Evolutionary conservation across 2,329 filamentous ascomycete species (phyloP).

Genomic region (Arachnomyces sp.): DNA sequence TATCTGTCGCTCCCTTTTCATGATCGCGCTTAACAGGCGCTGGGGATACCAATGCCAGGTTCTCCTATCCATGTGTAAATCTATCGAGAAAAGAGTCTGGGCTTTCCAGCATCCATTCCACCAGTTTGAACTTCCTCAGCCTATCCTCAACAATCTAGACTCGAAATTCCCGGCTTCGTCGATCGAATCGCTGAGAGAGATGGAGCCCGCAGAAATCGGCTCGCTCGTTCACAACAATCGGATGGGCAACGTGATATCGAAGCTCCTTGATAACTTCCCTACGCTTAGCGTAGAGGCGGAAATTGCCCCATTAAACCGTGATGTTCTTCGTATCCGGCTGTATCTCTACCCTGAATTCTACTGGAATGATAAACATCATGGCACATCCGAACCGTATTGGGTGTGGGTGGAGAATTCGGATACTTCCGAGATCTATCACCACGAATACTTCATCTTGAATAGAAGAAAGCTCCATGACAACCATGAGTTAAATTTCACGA

Average conservation of each 20-base stretch:
- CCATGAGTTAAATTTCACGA: slow-evolving; percentile 97
- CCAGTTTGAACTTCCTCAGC: slow-evolving; percentile 83
- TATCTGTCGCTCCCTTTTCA: slow-evolving; percentile 90
- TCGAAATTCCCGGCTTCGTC: slow-evolving; percentile 65
- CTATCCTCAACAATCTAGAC: slow-evolving; percentile 77
- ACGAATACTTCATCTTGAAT: slow-evolving; percentile 92
- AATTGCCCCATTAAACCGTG: slow-evolving; percentile 89
- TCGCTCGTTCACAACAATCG: slow-evolving; percentile 81
- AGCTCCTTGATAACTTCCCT: slow-evolving; percentile 82
- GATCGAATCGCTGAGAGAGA: slow-evolving; percentile 79
- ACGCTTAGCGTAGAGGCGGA: slow-evolving; percentile 85
- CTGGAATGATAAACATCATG: slow-evolving; percentile 92
- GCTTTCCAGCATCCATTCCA: slow-evolving; percentile 89
- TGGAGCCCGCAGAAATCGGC: slow-evolving; percentile 88
- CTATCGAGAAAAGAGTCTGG: slow-evolving; percentile 94
- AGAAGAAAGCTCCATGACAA: slow-evolving; percentile 85
- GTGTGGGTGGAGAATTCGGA: slow-evolving; percentile 99
- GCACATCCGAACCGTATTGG: slow-evolving; percentile 93
- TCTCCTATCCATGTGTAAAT: slow-evolving; percentile 84
- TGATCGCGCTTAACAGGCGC: slow-evolving; percentile 89
- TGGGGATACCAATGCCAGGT: slow-evolving; percentile 96
- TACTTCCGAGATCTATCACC: slow-evolving; percentile 93
- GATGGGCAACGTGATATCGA: slow-evolving; percentile 75
- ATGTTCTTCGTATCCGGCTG: slow-evolving; percentile 86
- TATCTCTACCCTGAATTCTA: slow-evolving; percentile 80